Evolutionary conservation across 495 filamentous ascomycete genomes (phyloP).

Genomic region (Mycothermus thermophilus): DNA sequence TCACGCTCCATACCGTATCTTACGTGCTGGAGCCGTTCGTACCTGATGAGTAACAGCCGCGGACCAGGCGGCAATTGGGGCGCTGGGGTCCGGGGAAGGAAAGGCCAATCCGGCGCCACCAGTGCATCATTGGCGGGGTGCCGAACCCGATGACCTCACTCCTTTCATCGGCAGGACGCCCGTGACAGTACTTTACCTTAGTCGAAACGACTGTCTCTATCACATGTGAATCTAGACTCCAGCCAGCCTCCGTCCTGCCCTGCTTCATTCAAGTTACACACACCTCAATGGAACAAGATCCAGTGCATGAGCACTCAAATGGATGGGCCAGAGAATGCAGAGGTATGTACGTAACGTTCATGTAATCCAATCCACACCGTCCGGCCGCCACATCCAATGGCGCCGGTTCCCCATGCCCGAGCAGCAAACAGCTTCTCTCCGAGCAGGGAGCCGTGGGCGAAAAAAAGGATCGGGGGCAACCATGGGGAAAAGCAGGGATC

Average conservation of each 20-base stretch:
- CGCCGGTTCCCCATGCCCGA: slow-evolving; percentile 5
- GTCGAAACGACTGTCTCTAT: background rate
- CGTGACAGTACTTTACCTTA: background rate
- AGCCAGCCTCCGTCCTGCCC: no score
- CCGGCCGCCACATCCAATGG: slow-evolving; percentile 3
- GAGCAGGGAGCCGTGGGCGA: no score
- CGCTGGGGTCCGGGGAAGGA: background rate
- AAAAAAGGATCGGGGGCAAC: background rate
- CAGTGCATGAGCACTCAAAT: no score
- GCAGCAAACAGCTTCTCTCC: no score
- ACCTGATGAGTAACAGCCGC: background rate
- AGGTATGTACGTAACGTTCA: background rate
- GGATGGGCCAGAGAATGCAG: no score
- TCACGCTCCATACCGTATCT: no score
- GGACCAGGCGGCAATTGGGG: background rate
- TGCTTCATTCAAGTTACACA: no score
- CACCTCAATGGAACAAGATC: no score
- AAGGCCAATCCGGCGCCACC: background rate
- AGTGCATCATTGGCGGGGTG: slow-evolving; percentile 1
- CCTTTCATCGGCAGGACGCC: no score
- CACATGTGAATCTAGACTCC: slow-evolving; percentile 8
- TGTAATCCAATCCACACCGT: background rate
- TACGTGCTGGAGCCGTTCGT: no score
- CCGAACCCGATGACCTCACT: slow-evolving; percentile 10
- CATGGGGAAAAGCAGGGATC: background rate